Conservation (phyloP, 2,329 filamentous ascomycete genomes). For the Tolypocladium tundrense region DNA sequence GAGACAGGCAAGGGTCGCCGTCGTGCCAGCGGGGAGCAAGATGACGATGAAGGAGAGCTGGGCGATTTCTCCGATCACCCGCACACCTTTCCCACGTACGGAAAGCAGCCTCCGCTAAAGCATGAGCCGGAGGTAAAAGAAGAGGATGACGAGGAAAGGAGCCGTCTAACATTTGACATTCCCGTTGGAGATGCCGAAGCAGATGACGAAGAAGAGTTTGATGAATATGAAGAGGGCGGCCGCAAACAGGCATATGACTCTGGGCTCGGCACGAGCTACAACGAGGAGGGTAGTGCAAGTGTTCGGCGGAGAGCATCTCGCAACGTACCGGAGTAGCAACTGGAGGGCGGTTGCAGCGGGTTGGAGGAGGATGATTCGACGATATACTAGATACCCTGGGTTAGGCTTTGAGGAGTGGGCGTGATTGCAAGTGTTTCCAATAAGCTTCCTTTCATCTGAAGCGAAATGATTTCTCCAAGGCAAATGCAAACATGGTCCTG, state of each 20-base stretch:
- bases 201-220: conserved; percentile 33
- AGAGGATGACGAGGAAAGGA: conserved; percentile 16
- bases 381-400: neutral
- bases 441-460: neutral
- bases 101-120: conserved; percentile 28
- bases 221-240: conserved; percentile 23
- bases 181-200: conserved; percentile 28
- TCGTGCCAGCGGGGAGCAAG: conserved; percentile 8
- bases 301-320: conserved; percentile 21
- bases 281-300: conserved; percentile 23
- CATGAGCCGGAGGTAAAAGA: conserved; percentile 27
- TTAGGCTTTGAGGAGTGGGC: neutral
- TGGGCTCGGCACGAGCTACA: conserved; percentile 45
- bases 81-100: conserved; percentile 33
- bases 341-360: neutral
- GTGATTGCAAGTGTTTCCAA: neutral
- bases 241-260: conserved; percentile 26
- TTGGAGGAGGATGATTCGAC: neutral
- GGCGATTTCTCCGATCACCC: conserved; percentile 28
- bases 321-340: conserved; percentile 3
- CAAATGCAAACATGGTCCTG: neutral
- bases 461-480: neutral
- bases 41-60: conserved; percentile 15
- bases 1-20: conserved; percentile 5
- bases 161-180: conserved; percentile 20